phyloP scores from a whole-genome alignment of 1,139 yeast species.

The Wickerhamiella pararugosa region DNA sequence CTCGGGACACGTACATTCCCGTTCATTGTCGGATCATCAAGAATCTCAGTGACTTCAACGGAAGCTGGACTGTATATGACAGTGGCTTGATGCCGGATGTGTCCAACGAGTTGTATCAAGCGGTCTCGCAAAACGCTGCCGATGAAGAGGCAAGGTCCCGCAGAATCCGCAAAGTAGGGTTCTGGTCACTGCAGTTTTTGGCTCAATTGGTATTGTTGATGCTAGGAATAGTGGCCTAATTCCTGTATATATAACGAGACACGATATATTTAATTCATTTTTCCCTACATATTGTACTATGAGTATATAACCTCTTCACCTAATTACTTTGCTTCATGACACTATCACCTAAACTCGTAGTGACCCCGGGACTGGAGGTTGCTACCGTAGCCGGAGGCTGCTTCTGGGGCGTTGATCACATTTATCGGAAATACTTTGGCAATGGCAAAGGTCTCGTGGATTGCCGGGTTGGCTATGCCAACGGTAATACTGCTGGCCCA shows the following conservation, averaged over 20 bases:
- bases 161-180: slow-evolving; percentile 70
- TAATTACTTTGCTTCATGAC: not conserved
- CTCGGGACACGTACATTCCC: slow-evolving; percentile 78
- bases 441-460: slow-evolving; percentile 51
- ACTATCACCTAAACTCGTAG: slow-evolving; percentile 4
- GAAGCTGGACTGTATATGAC: slow-evolving; percentile 93
- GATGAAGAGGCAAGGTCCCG: slow-evolving; percentile 67
- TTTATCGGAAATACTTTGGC: slow-evolving; percentile 51
- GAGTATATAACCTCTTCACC: no score
- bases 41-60: slow-evolving; percentile 67
- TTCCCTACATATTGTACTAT: no score
- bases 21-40: slow-evolving; percentile 76
- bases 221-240: slow-evolving; percentile 34
- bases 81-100: slow-evolving; percentile 83
- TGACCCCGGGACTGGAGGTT: slow-evolving; percentile 17
- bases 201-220: slow-evolving; percentile 73
- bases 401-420: slow-evolving; percentile 91
- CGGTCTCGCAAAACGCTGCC: slow-evolving; percentile 74
- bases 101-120: slow-evolving; percentile 78
- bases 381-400: slow-evolving; percentile 38
- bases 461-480: slow-evolving; percentile 78
- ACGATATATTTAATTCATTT: no score
- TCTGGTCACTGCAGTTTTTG: slow-evolving; percentile 81
- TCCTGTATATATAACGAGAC: not conserved
- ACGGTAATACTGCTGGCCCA: slow-evolving; percentile 50